Evolutionary conservation across 1,139 yeast species (phyloP).

Genomic region (Kodamaea plutei): DNA sequence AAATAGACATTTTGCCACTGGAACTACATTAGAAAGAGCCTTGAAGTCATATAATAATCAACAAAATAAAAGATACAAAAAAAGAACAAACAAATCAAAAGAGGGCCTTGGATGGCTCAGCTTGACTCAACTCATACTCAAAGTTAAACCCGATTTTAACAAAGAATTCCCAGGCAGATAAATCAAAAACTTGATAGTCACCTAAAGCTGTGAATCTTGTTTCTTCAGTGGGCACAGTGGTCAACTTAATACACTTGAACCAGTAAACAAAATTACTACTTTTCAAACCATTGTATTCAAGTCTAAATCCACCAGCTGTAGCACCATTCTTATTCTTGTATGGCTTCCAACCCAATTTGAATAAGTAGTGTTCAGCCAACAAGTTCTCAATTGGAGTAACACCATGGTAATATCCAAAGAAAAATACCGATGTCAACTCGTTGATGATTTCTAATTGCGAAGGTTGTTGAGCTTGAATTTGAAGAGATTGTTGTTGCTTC

Average conservation of each 20-base stretch:
- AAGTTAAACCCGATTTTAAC: constrained; percentile 37
- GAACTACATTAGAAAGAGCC: no score
- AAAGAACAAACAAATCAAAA: no score
- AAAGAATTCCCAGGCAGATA: constrained; percentile 41
- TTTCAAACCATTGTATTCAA: constrained; percentile 5
- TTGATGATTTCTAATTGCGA: constrained; percentile 23
- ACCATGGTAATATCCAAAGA: constrained; percentile 59
- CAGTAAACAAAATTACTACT: constrained; percentile 26
- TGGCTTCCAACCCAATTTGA: constrained; percentile 44
- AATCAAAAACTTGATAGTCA: constrained; percentile 44
- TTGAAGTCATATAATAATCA: no score
- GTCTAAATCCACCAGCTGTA: constrained; percentile 5
- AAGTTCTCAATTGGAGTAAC: constrained; percentile 41
- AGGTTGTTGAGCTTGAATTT: constrained; percentile 6
- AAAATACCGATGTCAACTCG: constrained; percentile 46
- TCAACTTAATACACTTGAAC: constrained; percentile 31
- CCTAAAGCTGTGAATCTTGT: constrained; percentile 26
- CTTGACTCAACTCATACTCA: constrained; percentile 28
- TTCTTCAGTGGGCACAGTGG: constrained; percentile 15
- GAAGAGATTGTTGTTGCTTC: constrained; percentile 18
- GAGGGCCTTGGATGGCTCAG: constrained; percentile 27
- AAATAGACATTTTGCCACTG: no score
- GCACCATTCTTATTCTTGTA: constrained; percentile 18
- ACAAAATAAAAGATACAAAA: no score
- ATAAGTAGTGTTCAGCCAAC: constrained; percentile 40